Evolutionary conservation across 257 asterid species (phyloP).

Genomic region (Osmanthus fragrans): DNA sequence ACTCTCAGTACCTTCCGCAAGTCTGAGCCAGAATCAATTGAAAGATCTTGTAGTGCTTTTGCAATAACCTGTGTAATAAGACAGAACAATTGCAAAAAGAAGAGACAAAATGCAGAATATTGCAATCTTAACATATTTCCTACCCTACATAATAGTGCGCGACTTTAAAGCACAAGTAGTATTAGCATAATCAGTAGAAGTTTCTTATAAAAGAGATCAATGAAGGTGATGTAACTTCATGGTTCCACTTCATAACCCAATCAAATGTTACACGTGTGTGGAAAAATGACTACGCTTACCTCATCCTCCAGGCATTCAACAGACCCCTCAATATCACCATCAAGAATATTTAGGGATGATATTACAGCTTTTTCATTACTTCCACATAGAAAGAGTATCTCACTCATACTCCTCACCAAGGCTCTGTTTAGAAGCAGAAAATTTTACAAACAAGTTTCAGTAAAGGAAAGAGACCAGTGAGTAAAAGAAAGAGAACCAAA

Average conservation of each 20-base stretch:
- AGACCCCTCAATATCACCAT: constrained; percentile 36
- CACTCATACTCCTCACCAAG: constrained; percentile 85
- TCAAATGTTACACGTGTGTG: not conserved
- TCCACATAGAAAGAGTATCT: constrained; percentile 92
- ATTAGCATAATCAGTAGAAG: constrained; percentile 5
- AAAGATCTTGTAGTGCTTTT: constrained; percentile 69
- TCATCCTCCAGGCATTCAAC: constrained; percentile 56
- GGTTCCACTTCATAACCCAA: not conserved
- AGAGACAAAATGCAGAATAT: not conserved
- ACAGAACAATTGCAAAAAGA: not conserved
- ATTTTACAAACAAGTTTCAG: constrained; percentile 12
- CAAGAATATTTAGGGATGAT: constrained; percentile 60
- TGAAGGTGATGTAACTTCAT: constrained; percentile 6
- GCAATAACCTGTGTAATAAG: constrained; percentile 51
- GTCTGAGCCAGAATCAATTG: constrained; percentile 75
- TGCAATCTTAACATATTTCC: constrained; percentile 18
- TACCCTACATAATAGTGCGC: constrained; percentile 1
- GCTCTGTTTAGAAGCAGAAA: constrained; percentile 58
- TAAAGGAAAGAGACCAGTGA: constrained; percentile 5
- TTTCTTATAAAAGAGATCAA: not conserved
- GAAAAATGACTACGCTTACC: constrained; percentile 40
- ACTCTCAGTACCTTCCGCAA: constrained; percentile 69
- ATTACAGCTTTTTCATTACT: constrained; percentile 63
- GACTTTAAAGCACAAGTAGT: not conserved
- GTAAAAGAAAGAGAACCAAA: constrained; percentile 16